A percentile compares a stretch with the other conserved stretches of the same genome.
Evolutionary conservation across 1,284 basidiomycete species (phyloP).

Genomic region (Amylostereum chailletii): DNA sequence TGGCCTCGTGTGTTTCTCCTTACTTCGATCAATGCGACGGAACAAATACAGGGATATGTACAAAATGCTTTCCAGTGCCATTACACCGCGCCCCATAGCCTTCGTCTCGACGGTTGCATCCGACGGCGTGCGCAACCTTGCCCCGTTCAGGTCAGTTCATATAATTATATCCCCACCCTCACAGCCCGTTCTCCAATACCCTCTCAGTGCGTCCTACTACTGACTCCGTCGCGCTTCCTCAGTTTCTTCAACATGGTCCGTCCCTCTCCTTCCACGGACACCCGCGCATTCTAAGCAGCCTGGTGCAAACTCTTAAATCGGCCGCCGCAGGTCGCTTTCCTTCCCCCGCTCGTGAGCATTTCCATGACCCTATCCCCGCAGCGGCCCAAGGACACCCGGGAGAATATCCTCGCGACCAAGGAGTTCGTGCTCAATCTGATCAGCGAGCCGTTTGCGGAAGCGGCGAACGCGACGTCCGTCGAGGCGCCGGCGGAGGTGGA

Average conservation of each 20-base stretch:
- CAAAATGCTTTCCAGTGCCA: conserved; percentile 51
- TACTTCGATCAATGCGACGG: conserved; percentile 1
- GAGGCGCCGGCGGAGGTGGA: conserved; percentile 53
- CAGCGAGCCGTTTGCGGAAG: conserved; percentile 62
- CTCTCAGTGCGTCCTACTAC: conserved; percentile 4
- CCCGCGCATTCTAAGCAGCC: conserved; percentile 22
- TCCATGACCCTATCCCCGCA: conserved; percentile 39
- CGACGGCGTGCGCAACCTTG: conserved; percentile 50
- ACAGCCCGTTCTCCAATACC: conserved; percentile 2
- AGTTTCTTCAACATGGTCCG: conserved; percentile 49
- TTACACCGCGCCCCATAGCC: conserved; percentile 63
- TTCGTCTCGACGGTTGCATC: conserved; percentile 54
- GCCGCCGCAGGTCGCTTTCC: conserved; percentile 36
- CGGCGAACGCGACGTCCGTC: conserved; percentile 56
- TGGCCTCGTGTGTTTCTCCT: conserved; percentile 3
- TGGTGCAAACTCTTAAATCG: conserved; percentile 13
- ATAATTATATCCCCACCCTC: background rate
- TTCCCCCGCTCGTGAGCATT: conserved; percentile 59
- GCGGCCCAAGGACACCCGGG: conserved; percentile 50
- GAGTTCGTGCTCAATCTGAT: conserved; percentile 69
- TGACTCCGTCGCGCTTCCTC: background rate
- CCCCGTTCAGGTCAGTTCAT: conserved; percentile 45
- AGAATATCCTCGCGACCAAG: conserved; percentile 55
- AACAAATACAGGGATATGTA: conserved; percentile 31
- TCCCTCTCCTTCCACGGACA: conserved; percentile 6